These are phyloP conservation scores for Hansfordia pulvinata DNA, from an alignment of 2,329 filamentous ascomycete genomes.

Conservation along the genomic window DNA sequence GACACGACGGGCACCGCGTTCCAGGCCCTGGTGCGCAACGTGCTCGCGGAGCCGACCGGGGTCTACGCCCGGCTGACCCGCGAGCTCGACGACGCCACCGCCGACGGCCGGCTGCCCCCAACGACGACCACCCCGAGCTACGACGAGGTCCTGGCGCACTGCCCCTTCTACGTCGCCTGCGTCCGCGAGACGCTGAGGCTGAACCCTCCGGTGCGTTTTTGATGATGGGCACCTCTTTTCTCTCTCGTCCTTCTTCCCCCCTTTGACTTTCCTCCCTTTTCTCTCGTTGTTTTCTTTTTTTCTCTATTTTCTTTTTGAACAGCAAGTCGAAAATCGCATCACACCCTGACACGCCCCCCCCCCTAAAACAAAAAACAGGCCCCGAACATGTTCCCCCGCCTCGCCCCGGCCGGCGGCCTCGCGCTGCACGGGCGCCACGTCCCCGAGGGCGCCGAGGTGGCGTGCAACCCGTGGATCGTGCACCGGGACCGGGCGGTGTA, in stretches of 20 bases:
- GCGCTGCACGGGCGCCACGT: slow-evolving; percentile 17
- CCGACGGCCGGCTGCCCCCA: slow-evolving; percentile 14
- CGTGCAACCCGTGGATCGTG: slow-evolving; percentile 30
- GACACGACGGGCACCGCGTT: slow-evolving; percentile 38
- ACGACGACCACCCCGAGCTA: slow-evolving; percentile 20
- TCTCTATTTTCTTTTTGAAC: too few species aligned
- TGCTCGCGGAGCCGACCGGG: slow-evolving; percentile 21
- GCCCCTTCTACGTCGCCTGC: slow-evolving; percentile 34
- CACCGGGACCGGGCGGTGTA: slow-evolving; percentile 27
- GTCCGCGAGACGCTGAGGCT: slow-evolving; percentile 36
- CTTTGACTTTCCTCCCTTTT: too few species aligned
- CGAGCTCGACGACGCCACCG: slow-evolving; percentile 26
- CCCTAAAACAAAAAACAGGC: too few species aligned
- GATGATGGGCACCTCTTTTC: too few species aligned
- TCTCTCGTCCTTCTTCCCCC: too few species aligned
- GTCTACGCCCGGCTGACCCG: slow-evolving; percentile 31
- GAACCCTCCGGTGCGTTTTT: slow-evolving; percentile 32
- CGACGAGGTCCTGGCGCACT: slow-evolving; percentile 23
- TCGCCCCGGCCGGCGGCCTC: slow-evolving; percentile 18
- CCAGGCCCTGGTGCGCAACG: slow-evolving; percentile 28
- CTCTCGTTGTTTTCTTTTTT: too few species aligned
- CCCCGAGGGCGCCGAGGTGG: slow-evolving; percentile 25
- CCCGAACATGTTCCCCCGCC: slow-evolving; percentile 33
- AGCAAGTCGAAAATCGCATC: too few species aligned
- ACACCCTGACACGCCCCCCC: too few species aligned